Percentiles rank a stretch among this genome's conserved stretches.
phyloP scores from a whole-genome alignment of 208 protist genomes.

The Crithidia mellificae region DNA sequence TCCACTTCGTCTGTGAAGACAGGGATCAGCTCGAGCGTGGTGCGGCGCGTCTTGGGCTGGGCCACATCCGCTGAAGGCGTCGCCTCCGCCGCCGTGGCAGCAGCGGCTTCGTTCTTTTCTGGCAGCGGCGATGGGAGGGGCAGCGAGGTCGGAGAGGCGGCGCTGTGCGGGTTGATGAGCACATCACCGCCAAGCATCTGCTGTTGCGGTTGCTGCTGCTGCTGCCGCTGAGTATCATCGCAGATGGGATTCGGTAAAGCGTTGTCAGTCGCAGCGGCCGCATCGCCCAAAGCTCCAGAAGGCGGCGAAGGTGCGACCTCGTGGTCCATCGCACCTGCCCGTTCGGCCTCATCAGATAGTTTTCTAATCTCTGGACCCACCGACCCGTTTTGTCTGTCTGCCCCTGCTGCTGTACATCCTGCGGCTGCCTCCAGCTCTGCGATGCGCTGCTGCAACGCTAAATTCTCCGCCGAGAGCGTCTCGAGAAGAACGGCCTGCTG shows the following conservation, averaged over 20 bases:
- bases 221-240: not conserved
- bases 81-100: not conserved
- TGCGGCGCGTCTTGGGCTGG: not conserved
- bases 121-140: not conserved
- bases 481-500: constrained; percentile 21
- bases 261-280: not conserved
- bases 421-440: constrained; percentile 12
- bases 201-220: not conserved
- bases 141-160: not conserved
- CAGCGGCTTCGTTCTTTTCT: not conserved
- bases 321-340: too few relatives aligned
- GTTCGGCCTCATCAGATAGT: too few relatives aligned
- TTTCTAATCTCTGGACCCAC: not conserved
- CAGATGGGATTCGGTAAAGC: not conserved
- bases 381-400: not conserved
- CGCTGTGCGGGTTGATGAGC: not conserved
- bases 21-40: constrained; percentile 19
- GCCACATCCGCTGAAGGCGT: not conserved
- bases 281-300: too few relatives aligned
- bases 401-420: not conserved
- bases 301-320: too few relatives aligned
- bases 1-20: constrained; percentile 7
- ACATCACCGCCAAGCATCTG: not conserved
- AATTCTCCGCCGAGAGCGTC: constrained; percentile 7
- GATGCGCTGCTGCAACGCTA: constrained; percentile 1